phyloP scores from a whole-genome alignment of 108 stramenopile genomes.

The Epithemia pelagica region DNA sequence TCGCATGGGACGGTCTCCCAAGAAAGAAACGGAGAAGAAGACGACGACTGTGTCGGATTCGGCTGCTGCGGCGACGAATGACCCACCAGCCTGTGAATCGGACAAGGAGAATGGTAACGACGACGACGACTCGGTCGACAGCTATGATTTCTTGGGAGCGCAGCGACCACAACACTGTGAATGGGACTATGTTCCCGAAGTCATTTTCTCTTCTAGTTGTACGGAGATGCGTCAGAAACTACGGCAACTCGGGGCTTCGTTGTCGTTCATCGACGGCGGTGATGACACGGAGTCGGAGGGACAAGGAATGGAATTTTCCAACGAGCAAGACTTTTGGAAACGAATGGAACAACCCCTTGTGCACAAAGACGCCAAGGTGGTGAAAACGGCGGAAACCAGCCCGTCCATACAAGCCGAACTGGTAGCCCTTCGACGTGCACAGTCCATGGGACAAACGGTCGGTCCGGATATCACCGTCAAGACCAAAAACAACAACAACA shows the following conservation, averaged over 20 bases:
- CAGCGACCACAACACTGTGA: too few relatives aligned
- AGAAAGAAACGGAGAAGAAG: not conserved
- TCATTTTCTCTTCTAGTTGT: not conserved
- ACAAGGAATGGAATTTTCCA: not conserved
- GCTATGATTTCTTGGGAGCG: not conserved
- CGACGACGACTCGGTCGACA: not conserved
- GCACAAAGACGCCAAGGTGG: not conserved
- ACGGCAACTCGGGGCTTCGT: not conserved
- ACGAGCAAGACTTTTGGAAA: not conserved
- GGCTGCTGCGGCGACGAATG: too few relatives aligned
- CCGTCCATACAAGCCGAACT: slow-evolving; percentile 10
- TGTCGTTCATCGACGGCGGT: not conserved
- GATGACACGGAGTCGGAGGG: not conserved
- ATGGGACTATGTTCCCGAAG: not conserved
- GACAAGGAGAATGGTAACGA: not conserved
- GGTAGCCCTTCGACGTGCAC: slow-evolving; percentile 9
- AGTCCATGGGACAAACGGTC: not conserved
- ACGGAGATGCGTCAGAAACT: not conserved
- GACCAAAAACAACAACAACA: not conserved
- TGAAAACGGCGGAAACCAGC: slow-evolving; percentile 2
- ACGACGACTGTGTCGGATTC: too few relatives aligned
- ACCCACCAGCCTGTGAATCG: too few relatives aligned
- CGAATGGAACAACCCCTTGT: not conserved
- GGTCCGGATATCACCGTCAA: not conserved
- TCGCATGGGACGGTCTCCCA: not conserved